Percentiles rank a stretch among this genome's conserved stretches.
Evolutionary conservation across 345 rosid species (phyloP).

Genomic region (Eucalyptus viminalis): DNA sequence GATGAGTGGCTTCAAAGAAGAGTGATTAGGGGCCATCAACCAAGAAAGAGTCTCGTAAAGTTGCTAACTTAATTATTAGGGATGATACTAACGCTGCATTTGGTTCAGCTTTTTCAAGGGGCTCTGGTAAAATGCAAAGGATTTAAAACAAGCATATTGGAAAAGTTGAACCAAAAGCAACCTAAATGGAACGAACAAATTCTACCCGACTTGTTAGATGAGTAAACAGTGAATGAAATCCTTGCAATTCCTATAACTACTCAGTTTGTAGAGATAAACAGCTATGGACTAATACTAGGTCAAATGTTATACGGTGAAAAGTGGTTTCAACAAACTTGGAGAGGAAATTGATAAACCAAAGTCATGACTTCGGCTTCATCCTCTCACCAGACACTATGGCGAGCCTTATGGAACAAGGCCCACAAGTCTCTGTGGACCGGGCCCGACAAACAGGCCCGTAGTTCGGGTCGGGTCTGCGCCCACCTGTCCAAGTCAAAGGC

Average conservation of each 20-base stretch:
- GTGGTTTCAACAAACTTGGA: not conserved
- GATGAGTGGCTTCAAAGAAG: not conserved
- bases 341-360: too few relatives aligned
- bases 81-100: fast-evolving
- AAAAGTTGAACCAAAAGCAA: too few relatives aligned
- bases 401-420: not conserved
- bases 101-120: fast-evolving
- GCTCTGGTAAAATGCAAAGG: fast-evolving
- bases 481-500: too few relatives aligned
- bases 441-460: not conserved
- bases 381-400: not conserved
- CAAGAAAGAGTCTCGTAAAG: not conserved
- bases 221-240: not conserved
- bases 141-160: too few relatives aligned
- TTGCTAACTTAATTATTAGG: too few relatives aligned
- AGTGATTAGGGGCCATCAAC: not conserved
- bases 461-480: not conserved
- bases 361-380: not conserved
- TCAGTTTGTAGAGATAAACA: not conserved
- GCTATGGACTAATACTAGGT: not conserved
- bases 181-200: not conserved
- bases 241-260: not conserved
- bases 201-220: not conserved
- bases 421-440: not conserved
- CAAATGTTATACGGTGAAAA: fast-evolving